Evolutionary conservation across 768 basidiomycete genomes (phyloP).

Genomic region (Neoboletus magnificus): DNA sequence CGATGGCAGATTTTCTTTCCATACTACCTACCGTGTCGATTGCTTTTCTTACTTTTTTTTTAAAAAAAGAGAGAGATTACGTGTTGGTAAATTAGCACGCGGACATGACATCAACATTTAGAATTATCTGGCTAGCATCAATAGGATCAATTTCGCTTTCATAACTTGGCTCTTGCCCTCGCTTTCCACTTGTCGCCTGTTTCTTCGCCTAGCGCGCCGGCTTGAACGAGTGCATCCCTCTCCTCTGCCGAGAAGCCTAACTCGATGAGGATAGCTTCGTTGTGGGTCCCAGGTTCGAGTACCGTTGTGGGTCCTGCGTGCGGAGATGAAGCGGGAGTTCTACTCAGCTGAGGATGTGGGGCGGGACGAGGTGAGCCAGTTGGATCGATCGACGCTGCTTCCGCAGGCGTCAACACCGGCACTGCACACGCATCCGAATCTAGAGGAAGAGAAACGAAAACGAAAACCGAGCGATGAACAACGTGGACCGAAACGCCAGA

Average conservation of each 20-base stretch:
- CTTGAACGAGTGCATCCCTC: slow-evolving; percentile 36
- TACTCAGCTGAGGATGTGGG: slow-evolving; percentile 49
- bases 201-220: slow-evolving; percentile 48
- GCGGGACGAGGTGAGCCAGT: slow-evolving; percentile 40
- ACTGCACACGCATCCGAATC: slow-evolving; percentile 70
- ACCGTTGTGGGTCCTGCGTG: slow-evolving; percentile 9
- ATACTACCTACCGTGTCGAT: neutral
- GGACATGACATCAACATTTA: neutral
- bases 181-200: slow-evolving; percentile 15
- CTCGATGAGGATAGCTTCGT: slow-evolving; percentile 49
- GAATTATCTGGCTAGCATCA: neutral
- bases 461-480: neutral
- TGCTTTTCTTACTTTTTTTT: neutral
- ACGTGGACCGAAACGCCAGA: neutral
- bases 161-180: slow-evolving; percentile 25
- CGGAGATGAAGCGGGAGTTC: slow-evolving; percentile 27
- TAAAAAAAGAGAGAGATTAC: neutral
- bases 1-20: neutral
- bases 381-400: slow-evolving; percentile 49
- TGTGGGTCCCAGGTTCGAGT: slow-evolving; percentile 52
- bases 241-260: slow-evolving; percentile 46
- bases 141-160: slow-evolving; percentile 2
- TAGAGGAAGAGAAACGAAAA: slow-evolving; percentile 22
- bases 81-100: slow-evolving; percentile 8
- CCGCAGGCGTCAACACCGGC: slow-evolving; percentile 61